Evolutionary conservation across 257 asterid species (phyloP).

Genomic region (Orobanche coerulescens): DNA sequence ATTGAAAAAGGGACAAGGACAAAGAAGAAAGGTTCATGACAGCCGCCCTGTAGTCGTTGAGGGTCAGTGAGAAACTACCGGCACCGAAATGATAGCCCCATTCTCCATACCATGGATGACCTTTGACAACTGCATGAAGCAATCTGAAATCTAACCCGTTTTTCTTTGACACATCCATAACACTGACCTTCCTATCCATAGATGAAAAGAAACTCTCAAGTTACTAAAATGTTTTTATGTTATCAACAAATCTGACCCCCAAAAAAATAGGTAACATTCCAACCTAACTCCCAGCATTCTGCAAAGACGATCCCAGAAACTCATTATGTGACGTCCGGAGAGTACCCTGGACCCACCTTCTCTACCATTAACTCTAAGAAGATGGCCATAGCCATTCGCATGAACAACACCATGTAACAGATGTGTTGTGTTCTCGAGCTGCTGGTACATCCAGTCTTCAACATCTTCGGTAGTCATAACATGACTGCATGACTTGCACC

Average conservation of each 20-base stretch:
- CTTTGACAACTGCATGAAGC: constrained; percentile 71
- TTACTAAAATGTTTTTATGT: neutral
- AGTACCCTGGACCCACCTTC: constrained; percentile 92
- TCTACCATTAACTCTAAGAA: constrained; percentile 91
- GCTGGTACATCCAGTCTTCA: constrained; percentile 90
- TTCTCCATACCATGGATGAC: constrained; percentile 92
- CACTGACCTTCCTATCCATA: constrained; percentile 68
- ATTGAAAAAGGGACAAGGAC: constrained; percentile 53
- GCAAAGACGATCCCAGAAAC: constrained; percentile 92
- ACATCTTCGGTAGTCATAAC: constrained; percentile 79
- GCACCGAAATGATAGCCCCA: constrained; percentile 96
- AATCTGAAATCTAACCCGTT: constrained; percentile 75
- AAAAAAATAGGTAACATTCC: constrained; percentile 2
- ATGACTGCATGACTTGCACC: constrained; percentile 85
- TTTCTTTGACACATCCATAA: constrained; percentile 95
- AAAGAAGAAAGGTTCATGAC: constrained; percentile 49
- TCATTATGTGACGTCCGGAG: constrained; percentile 69
- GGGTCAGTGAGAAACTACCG: constrained; percentile 69
- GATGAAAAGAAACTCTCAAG: neutral
- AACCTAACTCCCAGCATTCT: constrained; percentile 73
- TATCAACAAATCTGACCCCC: neutral
- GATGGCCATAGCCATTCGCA: constrained; percentile 86
- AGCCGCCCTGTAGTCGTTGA: constrained; percentile 50
- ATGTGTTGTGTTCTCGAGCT: constrained; percentile 81
- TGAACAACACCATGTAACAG: constrained; percentile 83